These are phyloP conservation scores for Aspergillus oerlinghausenensis DNA, from an alignment of 2,329 filamentous ascomycete species.

Conservation along the genomic window DNA sequence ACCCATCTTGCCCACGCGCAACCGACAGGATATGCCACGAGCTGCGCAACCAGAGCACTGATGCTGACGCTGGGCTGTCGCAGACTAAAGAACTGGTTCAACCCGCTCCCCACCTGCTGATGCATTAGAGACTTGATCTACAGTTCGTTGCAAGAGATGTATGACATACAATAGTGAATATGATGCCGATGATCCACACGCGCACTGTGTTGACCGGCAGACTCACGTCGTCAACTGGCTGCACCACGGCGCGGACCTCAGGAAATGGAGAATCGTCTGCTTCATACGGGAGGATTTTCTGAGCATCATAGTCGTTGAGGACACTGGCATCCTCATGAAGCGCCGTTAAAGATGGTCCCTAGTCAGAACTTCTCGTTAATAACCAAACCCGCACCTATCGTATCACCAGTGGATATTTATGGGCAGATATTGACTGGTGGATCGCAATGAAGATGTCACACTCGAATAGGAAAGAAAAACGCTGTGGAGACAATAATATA, in stretches of 20 bases:
- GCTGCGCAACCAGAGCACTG: conserved; percentile 37
- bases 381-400: background rate
- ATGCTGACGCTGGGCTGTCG: conserved; percentile 38
- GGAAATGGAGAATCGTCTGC: conserved; percentile 37
- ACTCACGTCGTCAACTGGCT: conserved; percentile 27
- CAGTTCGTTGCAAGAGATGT: background rate
- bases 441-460: background rate
- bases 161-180: conserved; percentile 33
- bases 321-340: conserved; percentile 16
- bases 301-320: conserved; percentile 29
- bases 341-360: conserved; percentile 12
- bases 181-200: conserved; percentile 36
- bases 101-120: conserved; percentile 30
- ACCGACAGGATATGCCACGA: conserved; percentile 44
- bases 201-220: conserved; percentile 32
- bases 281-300: conserved; percentile 31
- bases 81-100: conserved; percentile 38
- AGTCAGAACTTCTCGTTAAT: background rate
- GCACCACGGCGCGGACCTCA: conserved; percentile 35
- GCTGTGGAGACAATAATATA: background rate
- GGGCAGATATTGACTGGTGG: background rate
- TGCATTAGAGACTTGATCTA: background rate
- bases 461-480: background rate
- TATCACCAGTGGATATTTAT: background rate
- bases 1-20: conserved; percentile 36